Evolutionary conservation across 2,329 filamentous ascomycete species (phyloP), one percentile per base, ranked within the genome.

Genomic region (Fusarium pseudocircinatum): DNA sequence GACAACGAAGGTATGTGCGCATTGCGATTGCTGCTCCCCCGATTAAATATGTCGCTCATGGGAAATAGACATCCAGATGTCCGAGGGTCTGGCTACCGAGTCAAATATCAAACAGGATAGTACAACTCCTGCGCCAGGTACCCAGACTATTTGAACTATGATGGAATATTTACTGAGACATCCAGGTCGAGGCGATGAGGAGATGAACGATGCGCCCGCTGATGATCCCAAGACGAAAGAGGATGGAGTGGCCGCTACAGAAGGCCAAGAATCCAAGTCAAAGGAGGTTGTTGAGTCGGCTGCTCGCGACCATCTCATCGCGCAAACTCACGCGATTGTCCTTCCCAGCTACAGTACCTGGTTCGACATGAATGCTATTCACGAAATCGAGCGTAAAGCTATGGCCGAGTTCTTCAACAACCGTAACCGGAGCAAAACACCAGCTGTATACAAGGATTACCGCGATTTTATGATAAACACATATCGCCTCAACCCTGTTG

Each of bases 391-490:
- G 85, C 93, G 93, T 80, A 99, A 98, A 83, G 95, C 95, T 13
- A 88, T 99, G 75, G 95, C 96, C 26, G 96, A 99, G 82, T 99
- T 98, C 85, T 99, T 99, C 89, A 99, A 99, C 85, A 96, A 91
- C 82, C 91, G 96, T 68, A 99, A 99, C 84, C 93, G 96, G 78
- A 98, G 96, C 90, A 99, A 99, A 85, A 99, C 96, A 1, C 93
- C 95, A 2, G 92, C 95, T 54, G 94, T 98, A 28, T 99, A 99
- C 87, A 98, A 98, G 84, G 96, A 99, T 81, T 99, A 99, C 83
- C 92, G 96, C 77, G 96, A 99, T 81, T 99, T 99, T 81, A 99
- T 99, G 96, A 95, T 99, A 85, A 99, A 99, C 85, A 98, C 96
- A 20, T 99, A 99, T 84, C 92, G 96, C 42, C 86, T 99, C 63